Conservation (phyloP, 176 grass and related monocot genomes). For the Cenchrus americanus region DNA sequence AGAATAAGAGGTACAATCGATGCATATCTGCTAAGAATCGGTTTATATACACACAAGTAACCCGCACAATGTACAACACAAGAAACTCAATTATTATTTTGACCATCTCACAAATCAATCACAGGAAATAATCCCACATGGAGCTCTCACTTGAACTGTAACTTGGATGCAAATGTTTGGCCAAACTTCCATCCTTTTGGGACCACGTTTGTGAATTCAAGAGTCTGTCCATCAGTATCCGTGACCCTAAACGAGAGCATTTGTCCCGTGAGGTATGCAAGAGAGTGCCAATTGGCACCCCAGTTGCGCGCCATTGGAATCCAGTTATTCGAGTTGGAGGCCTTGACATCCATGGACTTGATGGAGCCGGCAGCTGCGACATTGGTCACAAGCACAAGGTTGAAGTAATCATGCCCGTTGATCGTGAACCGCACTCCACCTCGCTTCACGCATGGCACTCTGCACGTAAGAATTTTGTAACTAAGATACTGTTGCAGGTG, state of each 20-base stretch:
- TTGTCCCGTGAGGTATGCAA: neutral
- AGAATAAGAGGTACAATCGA: neutral
- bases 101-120: neutral
- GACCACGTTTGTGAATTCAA: conserved; percentile 42
- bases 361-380: conserved; percentile 9
- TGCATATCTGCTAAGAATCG: neutral
- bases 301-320: conserved; percentile 44
- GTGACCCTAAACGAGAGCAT: conserved; percentile 44
- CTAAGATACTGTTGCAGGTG: too few species aligned
- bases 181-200: conserved; percentile 50
- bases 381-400: conserved; percentile 50
- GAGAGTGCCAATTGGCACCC: conserved; percentile 54
- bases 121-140: neutral
- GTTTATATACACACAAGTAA: neutral
- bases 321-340: neutral
- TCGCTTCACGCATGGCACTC: conserved; percentile 21
- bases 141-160: conserved; percentile 45
- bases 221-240: neutral
- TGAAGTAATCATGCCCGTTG: conserved; percentile 53
- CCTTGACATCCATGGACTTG: conserved; percentile 38
- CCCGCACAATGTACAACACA: neutral
- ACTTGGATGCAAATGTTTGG: conserved; percentile 39
- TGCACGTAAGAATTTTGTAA: too few species aligned
- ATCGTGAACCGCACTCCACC: conserved; percentile 63
- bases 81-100: neutral